phyloP scores from a whole-genome alignment of 2,329 filamentous ascomycete genomes.

The Aspergillus oerlinghausenensis region DNA sequence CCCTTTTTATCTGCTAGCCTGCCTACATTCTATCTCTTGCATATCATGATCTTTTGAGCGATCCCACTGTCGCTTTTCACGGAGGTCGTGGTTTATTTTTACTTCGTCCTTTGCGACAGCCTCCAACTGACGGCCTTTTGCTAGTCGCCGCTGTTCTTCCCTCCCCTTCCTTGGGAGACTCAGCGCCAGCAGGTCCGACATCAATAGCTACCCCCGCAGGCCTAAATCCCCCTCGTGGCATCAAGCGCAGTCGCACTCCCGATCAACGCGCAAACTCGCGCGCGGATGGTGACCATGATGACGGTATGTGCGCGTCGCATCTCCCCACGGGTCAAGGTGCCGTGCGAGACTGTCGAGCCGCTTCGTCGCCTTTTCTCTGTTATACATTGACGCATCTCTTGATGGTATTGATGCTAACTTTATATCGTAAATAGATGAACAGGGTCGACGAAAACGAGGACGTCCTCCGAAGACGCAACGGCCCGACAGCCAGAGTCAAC shows the following conservation, averaged over 20 bases:
- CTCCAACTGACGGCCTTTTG: conserved; percentile 30
- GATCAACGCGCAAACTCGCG: conserved; percentile 58
- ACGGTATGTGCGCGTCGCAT: conserved; percentile 59
- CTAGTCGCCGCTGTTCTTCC: conserved; percentile 32
- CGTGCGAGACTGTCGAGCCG: conserved; percentile 9
- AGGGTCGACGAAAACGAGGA: conserved; percentile 46
- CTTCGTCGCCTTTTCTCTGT: conserved; percentile 11
- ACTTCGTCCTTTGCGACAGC: conserved; percentile 20
- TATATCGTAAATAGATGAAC: conserved; percentile 29
- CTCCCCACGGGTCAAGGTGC: conserved; percentile 19
- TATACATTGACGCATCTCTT: background rate
- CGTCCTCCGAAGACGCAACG: conserved; percentile 47
- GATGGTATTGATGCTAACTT: conserved; percentile 13
- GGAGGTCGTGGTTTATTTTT: conserved; percentile 7
- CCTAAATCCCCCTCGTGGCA: conserved; percentile 57
- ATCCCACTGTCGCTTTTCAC: conserved; percentile 4
- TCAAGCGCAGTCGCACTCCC: conserved; percentile 77
- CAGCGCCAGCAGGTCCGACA: conserved; percentile 39
- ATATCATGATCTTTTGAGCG: background rate
- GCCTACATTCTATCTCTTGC: background rate
- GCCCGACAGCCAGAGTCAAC: conserved; percentile 32
- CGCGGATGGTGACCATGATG: conserved; percentile 59
- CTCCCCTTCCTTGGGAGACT: conserved; percentile 35
- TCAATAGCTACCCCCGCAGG: conserved; percentile 18
- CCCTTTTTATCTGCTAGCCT: background rate